phyloP scores from a whole-genome alignment of 2,329 filamentous ascomycete species.

The Clarireedia homoeocarpa region DNA sequence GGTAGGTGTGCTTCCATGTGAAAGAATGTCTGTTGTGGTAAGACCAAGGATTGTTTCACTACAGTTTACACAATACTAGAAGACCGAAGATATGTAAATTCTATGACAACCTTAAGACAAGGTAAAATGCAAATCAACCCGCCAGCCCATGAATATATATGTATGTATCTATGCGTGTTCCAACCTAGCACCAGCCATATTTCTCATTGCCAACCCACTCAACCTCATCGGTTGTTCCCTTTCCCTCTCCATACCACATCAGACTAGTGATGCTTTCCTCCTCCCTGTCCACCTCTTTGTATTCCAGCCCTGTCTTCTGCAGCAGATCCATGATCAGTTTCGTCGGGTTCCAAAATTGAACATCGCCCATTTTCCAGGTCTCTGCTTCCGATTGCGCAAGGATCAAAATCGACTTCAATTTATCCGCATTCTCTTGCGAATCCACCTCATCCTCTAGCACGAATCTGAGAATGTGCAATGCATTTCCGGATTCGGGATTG shows the following conservation, averaged over 20 bases:
- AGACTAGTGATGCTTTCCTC: slow-evolving; percentile 62
- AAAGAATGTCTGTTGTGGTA: too few species aligned
- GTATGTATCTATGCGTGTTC: too few species aligned
- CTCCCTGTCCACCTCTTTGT: slow-evolving; percentile 47
- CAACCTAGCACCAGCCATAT: slow-evolving; percentile 61
- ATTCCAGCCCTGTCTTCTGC: slow-evolving; percentile 39
- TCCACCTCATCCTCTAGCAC: slow-evolving; percentile 50
- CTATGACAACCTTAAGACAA: too few species aligned
- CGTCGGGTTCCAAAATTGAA: slow-evolving; percentile 80
- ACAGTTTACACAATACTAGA: too few species aligned
- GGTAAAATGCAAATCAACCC: too few species aligned
- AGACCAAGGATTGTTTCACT: too few species aligned
- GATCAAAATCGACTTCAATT: slow-evolving; percentile 55
- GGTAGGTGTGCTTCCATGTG: too few species aligned
- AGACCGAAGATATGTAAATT: too few species aligned
- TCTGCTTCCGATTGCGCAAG: slow-evolving; percentile 63
- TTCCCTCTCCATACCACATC: slow-evolving; percentile 57
- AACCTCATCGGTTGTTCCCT: slow-evolving; percentile 41
- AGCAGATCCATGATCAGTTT: slow-evolving; percentile 42
- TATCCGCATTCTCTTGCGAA: slow-evolving; percentile 39
- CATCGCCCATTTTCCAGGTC: slow-evolving; percentile 60
- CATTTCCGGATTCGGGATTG: slow-evolving; percentile 45
- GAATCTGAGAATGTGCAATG: slow-evolving; percentile 60
- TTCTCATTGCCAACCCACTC: slow-evolving; percentile 74
- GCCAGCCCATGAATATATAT: too few species aligned